These are phyloP conservation scores for Didymella segeticola DNA, from an alignment of 2,329 filamentous ascomycete species.

Conservation along the genomic window DNA sequence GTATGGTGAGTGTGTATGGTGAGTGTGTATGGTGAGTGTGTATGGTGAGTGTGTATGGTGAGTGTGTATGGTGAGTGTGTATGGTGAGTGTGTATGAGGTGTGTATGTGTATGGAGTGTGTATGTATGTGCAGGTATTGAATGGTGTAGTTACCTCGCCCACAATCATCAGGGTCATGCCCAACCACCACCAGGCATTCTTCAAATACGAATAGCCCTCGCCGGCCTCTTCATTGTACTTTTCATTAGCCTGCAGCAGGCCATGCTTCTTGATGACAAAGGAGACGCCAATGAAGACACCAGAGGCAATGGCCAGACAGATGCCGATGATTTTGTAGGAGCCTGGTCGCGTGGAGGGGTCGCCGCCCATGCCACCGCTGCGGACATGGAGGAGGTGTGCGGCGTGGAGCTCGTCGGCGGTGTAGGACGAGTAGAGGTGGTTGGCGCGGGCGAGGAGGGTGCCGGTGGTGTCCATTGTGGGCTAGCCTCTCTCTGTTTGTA, in stretches of 20 bases:
- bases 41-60: no score
- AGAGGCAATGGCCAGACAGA: slow-evolving; percentile 83
- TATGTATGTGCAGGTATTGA: no score
- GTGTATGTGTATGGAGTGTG: no score
- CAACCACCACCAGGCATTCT: slow-evolving; percentile 92
- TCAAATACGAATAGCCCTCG: slow-evolving; percentile 96
- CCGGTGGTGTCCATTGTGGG: slow-evolving; percentile 54
- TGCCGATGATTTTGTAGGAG: slow-evolving; percentile 84
- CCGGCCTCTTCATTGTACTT: slow-evolving; percentile 97
- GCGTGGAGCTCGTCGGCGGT: slow-evolving; percentile 29
- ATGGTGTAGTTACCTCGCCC: slow-evolving; percentile 78
- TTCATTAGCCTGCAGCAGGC: slow-evolving; percentile 87
- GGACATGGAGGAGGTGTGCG: slow-evolving; percentile 54
- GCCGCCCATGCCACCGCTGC: slow-evolving; percentile 49
- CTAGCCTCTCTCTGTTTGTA: no score
- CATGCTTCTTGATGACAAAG: slow-evolving; percentile 94
- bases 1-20: no score
- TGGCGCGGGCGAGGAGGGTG: slow-evolving; percentile 29
- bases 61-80: no score
- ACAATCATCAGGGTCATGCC: slow-evolving; percentile 98
- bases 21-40: no score
- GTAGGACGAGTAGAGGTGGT: slow-evolving; percentile 5
- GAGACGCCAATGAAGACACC: slow-evolving; percentile 93
- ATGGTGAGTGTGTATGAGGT: no score
- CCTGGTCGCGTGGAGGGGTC: slow-evolving; percentile 54